Conservation (phyloP, 1,139 yeast genomes). For the Debaryomycetaceae sp. region DNA sequence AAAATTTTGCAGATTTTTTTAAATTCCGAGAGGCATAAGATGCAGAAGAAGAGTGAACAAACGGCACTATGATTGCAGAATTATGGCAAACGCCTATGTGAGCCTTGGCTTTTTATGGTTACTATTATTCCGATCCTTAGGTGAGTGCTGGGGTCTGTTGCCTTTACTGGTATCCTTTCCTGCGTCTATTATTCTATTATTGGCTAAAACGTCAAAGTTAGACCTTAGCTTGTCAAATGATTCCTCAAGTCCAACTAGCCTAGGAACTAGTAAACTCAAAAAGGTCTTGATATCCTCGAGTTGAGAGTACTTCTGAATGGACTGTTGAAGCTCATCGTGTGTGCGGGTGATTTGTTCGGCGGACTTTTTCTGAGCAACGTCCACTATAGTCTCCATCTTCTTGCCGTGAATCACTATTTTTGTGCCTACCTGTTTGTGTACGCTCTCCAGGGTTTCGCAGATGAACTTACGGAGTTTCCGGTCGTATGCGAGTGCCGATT, state of each 20-base stretch:
- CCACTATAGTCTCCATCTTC: background rate
- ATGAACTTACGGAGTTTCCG: background rate
- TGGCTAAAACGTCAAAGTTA: constrained; percentile 1
- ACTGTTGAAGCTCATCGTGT: background rate
- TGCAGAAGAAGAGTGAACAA: background rate
- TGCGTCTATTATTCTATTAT: background rate
- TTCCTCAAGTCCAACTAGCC: constrained; percentile 16
- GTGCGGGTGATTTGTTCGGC: background rate
- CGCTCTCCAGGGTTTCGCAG: background rate
- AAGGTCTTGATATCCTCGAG: constrained; percentile 14
- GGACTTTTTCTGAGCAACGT: background rate
- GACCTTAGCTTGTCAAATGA: constrained; percentile 1
- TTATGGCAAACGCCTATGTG: background rate
- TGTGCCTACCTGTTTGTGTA: background rate
- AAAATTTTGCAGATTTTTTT: background rate
- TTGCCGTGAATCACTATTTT: background rate
- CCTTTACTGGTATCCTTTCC: background rate
- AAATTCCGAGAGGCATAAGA: background rate
- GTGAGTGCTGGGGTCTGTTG: background rate
- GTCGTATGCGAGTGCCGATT: background rate
- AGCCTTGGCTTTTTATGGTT: background rate
- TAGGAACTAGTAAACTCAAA: constrained; percentile 18
- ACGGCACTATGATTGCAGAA: background rate
- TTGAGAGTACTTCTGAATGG: background rate
- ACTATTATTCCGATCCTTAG: background rate